A percentile compares a stretch with the other conserved stretches of the same genome.
Conservation (phyloP, 441 rosid genomes). For the Aquilaria agallochum region DNA sequence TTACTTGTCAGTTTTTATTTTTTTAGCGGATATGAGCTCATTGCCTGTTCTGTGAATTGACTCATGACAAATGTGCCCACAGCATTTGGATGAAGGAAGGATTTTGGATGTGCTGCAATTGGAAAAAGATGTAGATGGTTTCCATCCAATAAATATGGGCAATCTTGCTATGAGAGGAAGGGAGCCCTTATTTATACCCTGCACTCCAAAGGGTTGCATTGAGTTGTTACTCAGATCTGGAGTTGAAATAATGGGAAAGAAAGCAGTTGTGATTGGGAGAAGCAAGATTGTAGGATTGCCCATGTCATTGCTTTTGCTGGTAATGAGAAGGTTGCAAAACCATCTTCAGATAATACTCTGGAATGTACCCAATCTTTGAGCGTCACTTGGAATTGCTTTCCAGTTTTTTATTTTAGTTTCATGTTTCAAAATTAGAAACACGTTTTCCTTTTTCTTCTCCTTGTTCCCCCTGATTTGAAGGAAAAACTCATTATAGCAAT, state of each 20-base stretch:
- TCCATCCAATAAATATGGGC: slow-evolving; percentile 82
- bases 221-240: slow-evolving; percentile 75
- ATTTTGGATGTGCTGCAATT: slow-evolving; percentile 59
- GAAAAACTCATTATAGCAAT: too few relatives aligned
- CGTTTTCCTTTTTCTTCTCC: too few relatives aligned
- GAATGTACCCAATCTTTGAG: too few relatives aligned
- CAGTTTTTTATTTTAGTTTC: too few relatives aligned
- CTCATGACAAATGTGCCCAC: slow-evolving; percentile 29
- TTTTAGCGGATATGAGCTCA: too few relatives aligned
- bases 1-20: too few relatives aligned
- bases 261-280: slow-evolving; percentile 80
- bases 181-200: slow-evolving; percentile 76
- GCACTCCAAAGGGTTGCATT: slow-evolving; percentile 84
- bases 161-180: slow-evolving; percentile 90
- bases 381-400: too few relatives aligned
- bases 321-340: slow-evolving; percentile 12
- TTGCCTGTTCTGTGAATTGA: slow-evolving; percentile 18
- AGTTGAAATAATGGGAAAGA: slow-evolving; percentile 64
- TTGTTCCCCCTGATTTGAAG: too few relatives aligned
- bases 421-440: too few relatives aligned
- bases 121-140: slow-evolving; percentile 94
- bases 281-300: slow-evolving; percentile 90
- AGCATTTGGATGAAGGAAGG: slow-evolving; percentile 80
- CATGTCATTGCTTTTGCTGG: slow-evolving; percentile 78
- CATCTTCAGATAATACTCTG: too few relatives aligned